phyloP scores from a whole-genome alignment of 2,329 filamentous ascomycete genomes.

The Arthrobotrys iridis region DNA sequence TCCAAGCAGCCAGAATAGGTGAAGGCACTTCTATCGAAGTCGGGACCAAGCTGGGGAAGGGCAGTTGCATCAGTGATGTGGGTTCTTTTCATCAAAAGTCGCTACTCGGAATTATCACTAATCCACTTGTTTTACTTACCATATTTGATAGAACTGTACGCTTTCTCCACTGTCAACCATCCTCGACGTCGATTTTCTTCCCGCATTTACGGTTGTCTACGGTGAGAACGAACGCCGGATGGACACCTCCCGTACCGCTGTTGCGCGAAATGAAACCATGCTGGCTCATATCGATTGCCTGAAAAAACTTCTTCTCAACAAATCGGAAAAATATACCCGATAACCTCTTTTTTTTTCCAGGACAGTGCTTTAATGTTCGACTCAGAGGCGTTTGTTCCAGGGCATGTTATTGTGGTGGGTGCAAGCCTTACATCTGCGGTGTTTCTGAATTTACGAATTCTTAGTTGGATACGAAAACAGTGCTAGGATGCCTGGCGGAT shows the following conservation, averaged over 20 bases:
- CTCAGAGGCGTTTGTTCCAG: too few relatives aligned
- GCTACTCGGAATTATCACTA: neutral
- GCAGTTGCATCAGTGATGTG: slow-evolving; percentile 73
- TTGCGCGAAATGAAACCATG: slow-evolving; percentile 38
- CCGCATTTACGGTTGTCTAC: slow-evolving; percentile 37
- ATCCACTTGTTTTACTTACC: neutral
- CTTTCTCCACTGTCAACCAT: slow-evolving; percentile 35
- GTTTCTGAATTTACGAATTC: too few relatives aligned
- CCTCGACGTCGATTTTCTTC: slow-evolving; percentile 16
- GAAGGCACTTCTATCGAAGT: slow-evolving; percentile 72
- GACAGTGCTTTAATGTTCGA: too few relatives aligned
- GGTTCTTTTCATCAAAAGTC: slow-evolving; percentile 35
- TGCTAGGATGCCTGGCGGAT: too few relatives aligned
- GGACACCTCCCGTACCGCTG: slow-evolving; percentile 28
- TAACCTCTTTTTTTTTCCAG: neutral
- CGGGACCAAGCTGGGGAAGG: slow-evolving; percentile 70
- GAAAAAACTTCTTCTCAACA: slow-evolving; percentile 46
- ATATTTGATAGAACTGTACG: slow-evolving; percentile 31
- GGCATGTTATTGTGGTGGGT: too few relatives aligned
- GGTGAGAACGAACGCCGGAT: slow-evolving; percentile 41
- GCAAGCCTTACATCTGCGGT: too few relatives aligned
- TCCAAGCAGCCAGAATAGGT: slow-evolving; percentile 67
- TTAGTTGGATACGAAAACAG: too few relatives aligned
- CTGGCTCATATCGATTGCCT: slow-evolving; percentile 49
- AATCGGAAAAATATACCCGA: slow-evolving; percentile 42